These are phyloP conservation scores for Ensete ventricosum DNA, from an alignment of 176 grass and related monocot species.

Conservation along the genomic window DNA sequence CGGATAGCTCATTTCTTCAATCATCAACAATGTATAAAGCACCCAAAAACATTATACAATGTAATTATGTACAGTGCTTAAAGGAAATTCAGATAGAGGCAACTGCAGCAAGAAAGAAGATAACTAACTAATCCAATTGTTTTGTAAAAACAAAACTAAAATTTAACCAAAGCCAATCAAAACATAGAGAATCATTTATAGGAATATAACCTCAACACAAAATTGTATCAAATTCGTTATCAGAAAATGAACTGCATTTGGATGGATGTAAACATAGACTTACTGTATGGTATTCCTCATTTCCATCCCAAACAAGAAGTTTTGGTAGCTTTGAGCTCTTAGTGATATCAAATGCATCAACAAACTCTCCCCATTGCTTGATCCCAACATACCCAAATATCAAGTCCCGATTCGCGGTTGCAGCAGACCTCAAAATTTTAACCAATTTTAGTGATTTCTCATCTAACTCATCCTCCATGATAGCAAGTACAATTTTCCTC, in stretches of 20 bases:
- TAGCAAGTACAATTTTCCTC: conserved; percentile 66
- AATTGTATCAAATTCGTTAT: background rate
- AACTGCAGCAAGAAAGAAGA: no score
- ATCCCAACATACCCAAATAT: conserved; percentile 80
- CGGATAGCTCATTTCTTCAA: no score
- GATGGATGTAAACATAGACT: conserved; percentile 18
- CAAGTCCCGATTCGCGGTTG: conserved; percentile 73
- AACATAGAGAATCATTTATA: background rate
- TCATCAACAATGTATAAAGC: no score
- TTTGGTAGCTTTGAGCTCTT: conserved; percentile 55
- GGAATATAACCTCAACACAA: background rate
- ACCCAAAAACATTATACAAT: no score
- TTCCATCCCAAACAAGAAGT: conserved; percentile 73
- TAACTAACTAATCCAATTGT: no score
- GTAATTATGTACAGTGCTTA: no score
- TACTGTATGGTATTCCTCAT: conserved; percentile 80
- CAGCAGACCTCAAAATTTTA: conserved; percentile 70
- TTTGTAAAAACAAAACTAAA: no score
- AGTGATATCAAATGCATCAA: conserved; percentile 49
- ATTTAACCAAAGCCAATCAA: no score
- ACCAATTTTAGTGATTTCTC: conserved; percentile 44
- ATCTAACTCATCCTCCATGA: conserved; percentile 62
- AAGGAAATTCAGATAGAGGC: no score
- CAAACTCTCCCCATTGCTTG: conserved; percentile 82
- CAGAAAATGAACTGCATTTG: background rate